These are phyloP conservation scores for Colletotrichum costaricense DNA, from an alignment of 2,329 filamentous ascomycete genomes.

Conservation along the genomic window DNA sequence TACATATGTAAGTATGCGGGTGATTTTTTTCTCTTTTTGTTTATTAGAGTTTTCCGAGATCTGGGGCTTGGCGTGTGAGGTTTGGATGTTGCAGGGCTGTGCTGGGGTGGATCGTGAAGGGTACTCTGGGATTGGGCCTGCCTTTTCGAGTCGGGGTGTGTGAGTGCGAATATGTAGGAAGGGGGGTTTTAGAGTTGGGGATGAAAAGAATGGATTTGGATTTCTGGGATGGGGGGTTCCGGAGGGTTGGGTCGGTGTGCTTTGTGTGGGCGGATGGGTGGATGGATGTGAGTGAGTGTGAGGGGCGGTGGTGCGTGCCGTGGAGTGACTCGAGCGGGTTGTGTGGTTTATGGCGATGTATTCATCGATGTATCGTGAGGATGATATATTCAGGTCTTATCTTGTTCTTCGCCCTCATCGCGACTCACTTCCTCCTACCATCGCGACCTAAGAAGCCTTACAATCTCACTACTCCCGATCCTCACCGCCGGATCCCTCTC, in stretches of 20 bases:
- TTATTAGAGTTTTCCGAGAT: background rate
- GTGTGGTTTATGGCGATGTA: background rate
- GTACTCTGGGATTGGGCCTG: background rate
- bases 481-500: background rate
- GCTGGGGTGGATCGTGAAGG: background rate
- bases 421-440: too few species aligned
- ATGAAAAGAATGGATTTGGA: background rate
- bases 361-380: background rate
- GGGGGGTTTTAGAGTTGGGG: too few species aligned
- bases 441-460: background rate
- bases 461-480: background rate
- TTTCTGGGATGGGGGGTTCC: background rate
- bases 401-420: background rate
- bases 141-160: background rate
- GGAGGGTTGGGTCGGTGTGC: background rate
- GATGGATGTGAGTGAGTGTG: too few species aligned
- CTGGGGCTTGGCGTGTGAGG: background rate
- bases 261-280: background rate
- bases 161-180: background rate
- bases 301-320: background rate
- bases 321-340: background rate
- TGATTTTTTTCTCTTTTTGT: background rate
- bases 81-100: background rate
- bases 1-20: too few species aligned
- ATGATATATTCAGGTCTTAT: fast-evolving